Evolutionary conservation across 1,139 yeast genomes (phyloP).

Genomic region (Yarrowia galli): DNA sequence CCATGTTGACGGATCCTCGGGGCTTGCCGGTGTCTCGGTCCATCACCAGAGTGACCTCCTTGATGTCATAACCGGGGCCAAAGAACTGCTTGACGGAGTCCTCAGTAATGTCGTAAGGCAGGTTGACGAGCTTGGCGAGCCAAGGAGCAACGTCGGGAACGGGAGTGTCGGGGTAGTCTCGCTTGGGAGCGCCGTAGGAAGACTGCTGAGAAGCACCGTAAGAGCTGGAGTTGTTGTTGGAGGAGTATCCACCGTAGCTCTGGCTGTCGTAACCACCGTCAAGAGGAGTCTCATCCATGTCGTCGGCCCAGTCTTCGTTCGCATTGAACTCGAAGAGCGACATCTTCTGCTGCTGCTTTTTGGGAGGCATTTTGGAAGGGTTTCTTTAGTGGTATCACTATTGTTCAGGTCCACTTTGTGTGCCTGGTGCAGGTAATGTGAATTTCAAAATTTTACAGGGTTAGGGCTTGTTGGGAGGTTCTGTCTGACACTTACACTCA

Average conservation of each 20-base stretch:
- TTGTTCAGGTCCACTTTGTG: slow-evolving; percentile 10
- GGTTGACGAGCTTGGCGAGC: slow-evolving; percentile 84
- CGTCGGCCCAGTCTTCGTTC: slow-evolving; percentile 38
- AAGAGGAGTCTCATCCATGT: slow-evolving; percentile 36
- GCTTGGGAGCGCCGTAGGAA: slow-evolving; percentile 29
- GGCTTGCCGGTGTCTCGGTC: slow-evolving; percentile 67
- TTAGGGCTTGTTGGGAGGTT: slow-evolving; percentile 27
- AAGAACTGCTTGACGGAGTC: slow-evolving; percentile 70
- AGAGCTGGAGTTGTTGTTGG: slow-evolving; percentile 17
- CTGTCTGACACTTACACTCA: too few relatives aligned
- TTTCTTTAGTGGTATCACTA: slow-evolving; percentile 38
- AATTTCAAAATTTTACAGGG: slow-evolving; percentile 33
- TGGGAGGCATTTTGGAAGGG: slow-evolving; percentile 40
- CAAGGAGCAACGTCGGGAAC: slow-evolving; percentile 92
- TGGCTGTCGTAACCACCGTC: slow-evolving; percentile 23
- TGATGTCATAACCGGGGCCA: slow-evolving; percentile 60
- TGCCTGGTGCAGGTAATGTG: slow-evolving; percentile 22
- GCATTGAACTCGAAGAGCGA: slow-evolving; percentile 39
- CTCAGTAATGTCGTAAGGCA: slow-evolving; percentile 84
- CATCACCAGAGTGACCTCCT: slow-evolving; percentile 67
- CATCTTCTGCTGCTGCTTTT: slow-evolving; percentile 39
- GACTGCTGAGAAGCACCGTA: slow-evolving; percentile 18
- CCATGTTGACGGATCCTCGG: slow-evolving; percentile 88
- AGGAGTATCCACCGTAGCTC: slow-evolving; percentile 16
- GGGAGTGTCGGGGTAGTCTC: slow-evolving; percentile 71